Percentiles rank a stretch among this genome's conserved stretches.
These are phyloP conservation scores for Rutstroemia sp. DNA, from an alignment of 2,329 filamentous ascomycete species.

Conservation along the genomic window DNA sequence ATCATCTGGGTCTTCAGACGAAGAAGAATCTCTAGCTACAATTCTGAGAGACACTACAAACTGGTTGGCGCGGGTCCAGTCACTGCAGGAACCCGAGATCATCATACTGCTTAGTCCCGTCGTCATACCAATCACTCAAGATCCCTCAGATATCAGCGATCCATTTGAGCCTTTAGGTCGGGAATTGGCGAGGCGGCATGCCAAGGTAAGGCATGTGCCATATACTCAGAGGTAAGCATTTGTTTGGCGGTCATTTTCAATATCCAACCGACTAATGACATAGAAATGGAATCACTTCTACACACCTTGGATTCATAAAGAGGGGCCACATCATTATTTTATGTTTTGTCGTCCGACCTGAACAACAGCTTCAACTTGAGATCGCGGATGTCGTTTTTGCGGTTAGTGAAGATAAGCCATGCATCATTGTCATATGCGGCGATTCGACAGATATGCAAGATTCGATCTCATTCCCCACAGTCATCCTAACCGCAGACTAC, in stretches of 20 bases:
- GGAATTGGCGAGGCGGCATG: conserved; percentile 51
- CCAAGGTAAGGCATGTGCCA: conserved; percentile 61
- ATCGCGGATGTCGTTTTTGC: conserved; percentile 36
- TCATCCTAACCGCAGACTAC: conserved; percentile 44
- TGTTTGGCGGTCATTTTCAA: conserved; percentile 6
- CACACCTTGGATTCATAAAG: conserved; percentile 28
- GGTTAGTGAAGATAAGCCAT: conserved; percentile 41
- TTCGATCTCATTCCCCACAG: conserved; percentile 40
- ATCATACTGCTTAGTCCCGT: conserved; percentile 56
- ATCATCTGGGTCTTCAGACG: neutral
- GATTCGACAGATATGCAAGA: conserved; percentile 34
- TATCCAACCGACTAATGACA: neutral
- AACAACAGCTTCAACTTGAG: conserved; percentile 45
- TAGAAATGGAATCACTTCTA: conserved; percentile 42
- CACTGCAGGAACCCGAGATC: conserved; percentile 42
- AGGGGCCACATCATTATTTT: conserved; percentile 38
- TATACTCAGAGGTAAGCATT: conserved; percentile 47
- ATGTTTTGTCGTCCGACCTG: conserved; percentile 33
- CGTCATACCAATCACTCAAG: conserved; percentile 38
- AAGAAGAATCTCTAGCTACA: conserved; percentile 8
- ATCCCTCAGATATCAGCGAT: conserved; percentile 43
- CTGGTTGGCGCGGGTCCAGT: conserved; percentile 40
- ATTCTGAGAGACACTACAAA: conserved; percentile 30
- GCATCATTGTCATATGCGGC: conserved; percentile 47
- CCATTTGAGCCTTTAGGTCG: conserved; percentile 67